Evolutionary conservation across 2,329 filamentous ascomycete species (phyloP).

Genomic region (Scedosporium dehoogii): DNA sequence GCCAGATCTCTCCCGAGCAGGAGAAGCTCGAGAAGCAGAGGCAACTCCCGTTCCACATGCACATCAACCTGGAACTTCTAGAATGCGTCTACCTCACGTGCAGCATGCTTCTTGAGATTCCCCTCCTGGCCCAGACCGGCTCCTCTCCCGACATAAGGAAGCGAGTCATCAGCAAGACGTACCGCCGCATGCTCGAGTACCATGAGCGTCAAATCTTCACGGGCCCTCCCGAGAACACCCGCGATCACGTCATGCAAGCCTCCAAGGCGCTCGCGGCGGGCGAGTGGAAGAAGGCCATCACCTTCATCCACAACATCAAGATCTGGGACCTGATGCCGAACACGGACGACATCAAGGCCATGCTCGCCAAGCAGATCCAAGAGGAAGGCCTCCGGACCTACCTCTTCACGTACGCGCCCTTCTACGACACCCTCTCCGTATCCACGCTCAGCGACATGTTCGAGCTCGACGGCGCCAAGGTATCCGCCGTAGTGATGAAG

Average conservation of each 20-base stretch:
- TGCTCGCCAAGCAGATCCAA: constrained; percentile 97
- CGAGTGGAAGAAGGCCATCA: constrained; percentile 95
- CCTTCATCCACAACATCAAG: constrained; percentile 96
- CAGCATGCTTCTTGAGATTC: constrained; percentile 98
- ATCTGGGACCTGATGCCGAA: constrained; percentile 98
- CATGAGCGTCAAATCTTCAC: constrained; percentile 99
- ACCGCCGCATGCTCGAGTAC: constrained; percentile 98
- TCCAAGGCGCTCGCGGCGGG: constrained; percentile 93
- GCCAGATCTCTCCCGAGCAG: constrained; percentile 92
- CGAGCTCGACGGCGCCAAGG: constrained; percentile 83
- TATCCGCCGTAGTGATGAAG: constrained; percentile 90
- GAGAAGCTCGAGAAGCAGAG: constrained; percentile 95
- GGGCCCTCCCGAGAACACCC: constrained; percentile 94
- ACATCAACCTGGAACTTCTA: constrained; percentile 97
- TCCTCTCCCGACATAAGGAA: constrained; percentile 96
- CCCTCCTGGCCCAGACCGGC: constrained; percentile 89
- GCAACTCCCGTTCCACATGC: constrained; percentile 99
- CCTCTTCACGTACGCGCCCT: constrained; percentile 98
- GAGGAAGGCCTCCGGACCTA: constrained; percentile 97
- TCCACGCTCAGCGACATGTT: constrained; percentile 87
- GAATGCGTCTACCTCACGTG: constrained; percentile 98
- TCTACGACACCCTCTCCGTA: constrained; percentile 93
- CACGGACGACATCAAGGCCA: constrained; percentile 84
- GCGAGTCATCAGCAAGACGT: constrained; percentile 97
- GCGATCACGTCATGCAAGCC: constrained; percentile 98